phyloP scores from a whole-genome alignment of 345 rosid genomes.

The Balakata baccata region DNA sequence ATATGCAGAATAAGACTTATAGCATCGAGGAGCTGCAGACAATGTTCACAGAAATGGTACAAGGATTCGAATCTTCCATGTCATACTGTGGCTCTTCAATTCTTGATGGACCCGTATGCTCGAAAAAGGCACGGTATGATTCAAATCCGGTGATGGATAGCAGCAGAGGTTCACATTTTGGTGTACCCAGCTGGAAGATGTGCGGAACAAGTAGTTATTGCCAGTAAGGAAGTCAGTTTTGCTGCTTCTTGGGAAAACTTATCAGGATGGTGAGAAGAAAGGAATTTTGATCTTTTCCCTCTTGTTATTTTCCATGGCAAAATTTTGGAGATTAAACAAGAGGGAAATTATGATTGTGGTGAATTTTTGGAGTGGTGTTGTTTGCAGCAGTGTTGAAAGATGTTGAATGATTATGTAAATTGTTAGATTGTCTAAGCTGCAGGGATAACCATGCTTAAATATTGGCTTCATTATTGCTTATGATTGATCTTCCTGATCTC shows the following conservation, averaged over 20 bases:
- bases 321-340: background rate
- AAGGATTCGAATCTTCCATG: constrained; percentile 28
- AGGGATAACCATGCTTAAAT: no score
- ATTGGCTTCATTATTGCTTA: no score
- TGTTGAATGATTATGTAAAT: no score
- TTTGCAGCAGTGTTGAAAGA: no score
- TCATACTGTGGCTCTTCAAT: background rate
- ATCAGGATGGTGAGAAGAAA: background rate
- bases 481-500: no score
- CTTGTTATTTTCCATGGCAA: background rate
- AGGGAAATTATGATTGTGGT: background rate
- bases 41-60: constrained; percentile 47
- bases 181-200: constrained; percentile 10
- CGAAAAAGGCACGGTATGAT: constrained; percentile 26
- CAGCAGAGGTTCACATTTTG: background rate
- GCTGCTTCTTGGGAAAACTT: background rate
- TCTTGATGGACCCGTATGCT: background rate
- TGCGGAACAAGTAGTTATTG: constrained; percentile 17
- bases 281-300: background rate
- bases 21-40: constrained; percentile 47
- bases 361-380: background rate
- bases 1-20: constrained; percentile 35
- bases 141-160: background rate
- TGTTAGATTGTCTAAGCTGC: no score
- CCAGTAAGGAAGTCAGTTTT: constrained; percentile 1